Evolutionary conservation across 2,329 filamentous ascomycete genomes (phyloP).

Genomic region (Penicillium corylophilum): DNA sequence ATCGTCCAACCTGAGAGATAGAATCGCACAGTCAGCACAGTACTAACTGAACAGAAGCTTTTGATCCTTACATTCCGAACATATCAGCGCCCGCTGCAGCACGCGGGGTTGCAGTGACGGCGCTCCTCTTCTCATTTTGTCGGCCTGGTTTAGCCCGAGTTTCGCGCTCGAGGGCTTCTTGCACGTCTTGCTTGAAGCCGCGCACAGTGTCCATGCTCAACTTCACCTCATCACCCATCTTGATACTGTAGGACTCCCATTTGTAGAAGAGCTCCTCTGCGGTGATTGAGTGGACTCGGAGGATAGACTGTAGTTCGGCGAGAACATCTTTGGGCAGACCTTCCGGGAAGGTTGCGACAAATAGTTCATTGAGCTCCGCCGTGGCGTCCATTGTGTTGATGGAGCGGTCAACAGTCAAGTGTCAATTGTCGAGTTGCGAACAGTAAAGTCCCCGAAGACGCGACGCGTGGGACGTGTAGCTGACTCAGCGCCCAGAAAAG

Average conservation of each 20-base stretch:
- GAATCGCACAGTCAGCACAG: neutral
- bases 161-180: conserved; percentile 77
- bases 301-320: conserved; percentile 78
- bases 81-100: conserved; percentile 65
- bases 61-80: conserved; percentile 69
- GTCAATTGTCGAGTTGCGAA: neutral
- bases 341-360: conserved; percentile 52
- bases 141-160: conserved; percentile 63
- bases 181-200: conserved; percentile 81
- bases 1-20: conserved; percentile 59
- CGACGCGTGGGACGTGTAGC: conserved; percentile 23
- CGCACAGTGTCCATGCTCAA: conserved; percentile 69
- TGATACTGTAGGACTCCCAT: conserved; percentile 97
- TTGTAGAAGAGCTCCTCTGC: conserved; percentile 93
- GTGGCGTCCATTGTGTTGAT: conserved; percentile 48
- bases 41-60: neutral
- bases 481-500: conserved; percentile 22
- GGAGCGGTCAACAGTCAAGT: neutral
- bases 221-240: conserved; percentile 81
- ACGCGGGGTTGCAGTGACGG: conserved; percentile 59
- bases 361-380: conserved; percentile 61
- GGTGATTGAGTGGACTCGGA: conserved; percentile 76
- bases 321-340: conserved; percentile 74
- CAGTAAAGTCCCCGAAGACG: conserved; percentile 3
- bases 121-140: conserved; percentile 62